Percentiles rank a stretch among this genome's conserved stretches.
Evolutionary conservation across 2,329 filamentous ascomycete species (phyloP).

Genomic region (Aspergillus texensis): DNA sequence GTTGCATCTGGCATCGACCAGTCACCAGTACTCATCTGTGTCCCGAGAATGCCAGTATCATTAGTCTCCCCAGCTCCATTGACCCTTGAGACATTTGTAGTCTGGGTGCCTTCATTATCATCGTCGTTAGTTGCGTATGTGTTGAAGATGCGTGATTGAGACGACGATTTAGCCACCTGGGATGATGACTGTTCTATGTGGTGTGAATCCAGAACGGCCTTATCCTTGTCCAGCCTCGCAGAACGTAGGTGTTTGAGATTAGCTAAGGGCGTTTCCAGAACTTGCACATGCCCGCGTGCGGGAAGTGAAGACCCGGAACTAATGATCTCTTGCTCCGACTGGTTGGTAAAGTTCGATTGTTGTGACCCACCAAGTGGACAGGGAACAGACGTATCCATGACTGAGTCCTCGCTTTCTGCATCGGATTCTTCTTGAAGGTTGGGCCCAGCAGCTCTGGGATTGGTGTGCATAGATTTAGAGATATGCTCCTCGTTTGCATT

Average conservation of each 20-base stretch:
- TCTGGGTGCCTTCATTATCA: conserved; percentile 20
- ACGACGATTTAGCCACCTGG: conserved; percentile 32
- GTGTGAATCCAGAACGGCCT: not conserved
- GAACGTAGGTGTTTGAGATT: conserved; percentile 14
- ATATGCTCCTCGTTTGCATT: not conserved
- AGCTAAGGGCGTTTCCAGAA: conserved; percentile 33
- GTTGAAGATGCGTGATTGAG: conserved; percentile 37
- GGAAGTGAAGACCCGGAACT: conserved; percentile 29
- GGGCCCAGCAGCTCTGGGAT: not conserved
- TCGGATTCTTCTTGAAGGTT: conserved; percentile 15
- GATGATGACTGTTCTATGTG: conserved; percentile 22
- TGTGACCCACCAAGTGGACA: conserved; percentile 28
- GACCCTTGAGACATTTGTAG: conserved; percentile 11
- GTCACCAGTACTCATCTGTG: conserved; percentile 23
- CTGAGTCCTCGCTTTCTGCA: conserved; percentile 34
- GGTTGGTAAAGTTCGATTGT: conserved; percentile 26
- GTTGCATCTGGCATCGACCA: conserved; percentile 18
- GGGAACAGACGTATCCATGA: conserved; percentile 41
- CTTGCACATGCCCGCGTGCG: conserved; percentile 30
- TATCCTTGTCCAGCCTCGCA: conserved; percentile 2
- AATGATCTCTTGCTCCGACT: conserved; percentile 23
- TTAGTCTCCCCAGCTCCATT: conserved; percentile 6
- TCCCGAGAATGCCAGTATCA: conserved; percentile 23
- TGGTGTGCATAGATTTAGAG: not conserved
- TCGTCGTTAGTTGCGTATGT: conserved; percentile 33